Evolutionary conservation across 176 grass and related monocot species (phyloP).

Genomic region (Musa acuminata): DNA sequence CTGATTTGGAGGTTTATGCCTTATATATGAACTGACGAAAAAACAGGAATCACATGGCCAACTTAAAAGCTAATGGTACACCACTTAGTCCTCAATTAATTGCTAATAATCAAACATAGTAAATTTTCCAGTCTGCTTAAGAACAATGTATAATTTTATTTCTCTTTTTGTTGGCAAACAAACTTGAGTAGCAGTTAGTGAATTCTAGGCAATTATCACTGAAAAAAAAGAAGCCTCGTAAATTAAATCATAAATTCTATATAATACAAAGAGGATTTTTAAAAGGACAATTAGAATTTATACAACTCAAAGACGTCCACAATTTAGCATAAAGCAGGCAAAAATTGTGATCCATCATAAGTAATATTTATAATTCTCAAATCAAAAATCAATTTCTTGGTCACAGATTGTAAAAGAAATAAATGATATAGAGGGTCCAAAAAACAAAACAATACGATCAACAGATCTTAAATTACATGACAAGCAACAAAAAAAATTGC

Average conservation of each 20-base stretch:
- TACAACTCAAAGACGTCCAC: too few relatives aligned
- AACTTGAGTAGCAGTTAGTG: neutral
- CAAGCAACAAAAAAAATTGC: neutral
- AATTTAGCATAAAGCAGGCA: too few relatives aligned
- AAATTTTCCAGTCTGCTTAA: neutral
- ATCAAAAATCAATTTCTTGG: too few relatives aligned
- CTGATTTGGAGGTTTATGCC: too few relatives aligned
- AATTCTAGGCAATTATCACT: neutral
- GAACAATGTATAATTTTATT: neutral
- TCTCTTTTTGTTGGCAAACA: neutral
- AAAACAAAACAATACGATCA: neutral
- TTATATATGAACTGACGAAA: neutral
- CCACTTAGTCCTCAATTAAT: neutral
- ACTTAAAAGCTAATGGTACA: neutral
- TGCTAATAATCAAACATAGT: neutral
- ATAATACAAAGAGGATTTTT: too few relatives aligned
- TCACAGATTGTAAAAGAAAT: neutral
- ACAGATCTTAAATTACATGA: neutral
- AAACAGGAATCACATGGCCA: neutral
- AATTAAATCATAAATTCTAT: too few relatives aligned
- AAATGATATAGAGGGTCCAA: neutral
- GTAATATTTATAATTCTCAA: too few relatives aligned
- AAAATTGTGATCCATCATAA: too few relatives aligned
- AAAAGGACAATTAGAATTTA: too few relatives aligned
- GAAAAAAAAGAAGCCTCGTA: neutral